Conservation (phyloP, 2,329 filamentous ascomycete genomes). For the Aspergillus latus region DNA sequence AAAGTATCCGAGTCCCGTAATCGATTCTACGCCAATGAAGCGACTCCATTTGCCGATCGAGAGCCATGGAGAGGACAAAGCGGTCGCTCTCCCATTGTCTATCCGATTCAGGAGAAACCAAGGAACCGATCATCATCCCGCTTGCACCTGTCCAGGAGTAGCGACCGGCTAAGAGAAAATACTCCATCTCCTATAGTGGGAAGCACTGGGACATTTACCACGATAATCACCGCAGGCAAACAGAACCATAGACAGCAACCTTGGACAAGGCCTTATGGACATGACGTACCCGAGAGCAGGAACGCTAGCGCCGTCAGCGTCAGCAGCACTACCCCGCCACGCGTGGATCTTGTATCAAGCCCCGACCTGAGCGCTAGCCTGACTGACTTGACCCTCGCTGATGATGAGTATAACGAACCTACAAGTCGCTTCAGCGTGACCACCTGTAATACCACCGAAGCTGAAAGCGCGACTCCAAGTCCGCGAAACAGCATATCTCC, state of each 20-base stretch:
- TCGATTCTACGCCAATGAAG: slow-evolving; percentile 33
- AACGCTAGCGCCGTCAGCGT: slow-evolving; percentile 15
- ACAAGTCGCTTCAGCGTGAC: slow-evolving; percentile 64
- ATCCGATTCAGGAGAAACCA: slow-evolving; percentile 62
- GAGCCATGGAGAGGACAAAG: slow-evolving; percentile 71
- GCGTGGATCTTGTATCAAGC: slow-evolving; percentile 23
- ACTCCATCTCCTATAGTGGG: slow-evolving; percentile 27
- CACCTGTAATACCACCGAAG: slow-evolving; percentile 58
- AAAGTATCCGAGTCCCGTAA: slow-evolving; percentile 34
- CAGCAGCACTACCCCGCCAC: slow-evolving; percentile 22
- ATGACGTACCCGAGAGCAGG: slow-evolving; percentile 23
- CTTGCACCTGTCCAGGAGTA: slow-evolving; percentile 28
- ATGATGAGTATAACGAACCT: slow-evolving; percentile 44
- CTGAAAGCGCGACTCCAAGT: slow-evolving; percentile 36
- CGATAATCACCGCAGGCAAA: slow-evolving; percentile 34
- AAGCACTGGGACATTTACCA: slow-evolving; percentile 30
- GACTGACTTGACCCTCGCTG: slow-evolving; percentile 39
- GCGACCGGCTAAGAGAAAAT: slow-evolving; percentile 19
- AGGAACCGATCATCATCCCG: slow-evolving; percentile 58
- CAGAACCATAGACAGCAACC: slow-evolving; percentile 14
- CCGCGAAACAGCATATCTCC: slow-evolving; percentile 27
- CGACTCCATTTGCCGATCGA: slow-evolving; percentile 45
- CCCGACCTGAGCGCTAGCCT: slow-evolving; percentile 35
- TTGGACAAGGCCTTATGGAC: slow-evolving; percentile 33
- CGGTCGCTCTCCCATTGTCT: slow-evolving; percentile 64